Evolutionary conservation across 1,284 basidiomycete species (phyloP).

Genomic region (Pseudozyma pruni): DNA sequence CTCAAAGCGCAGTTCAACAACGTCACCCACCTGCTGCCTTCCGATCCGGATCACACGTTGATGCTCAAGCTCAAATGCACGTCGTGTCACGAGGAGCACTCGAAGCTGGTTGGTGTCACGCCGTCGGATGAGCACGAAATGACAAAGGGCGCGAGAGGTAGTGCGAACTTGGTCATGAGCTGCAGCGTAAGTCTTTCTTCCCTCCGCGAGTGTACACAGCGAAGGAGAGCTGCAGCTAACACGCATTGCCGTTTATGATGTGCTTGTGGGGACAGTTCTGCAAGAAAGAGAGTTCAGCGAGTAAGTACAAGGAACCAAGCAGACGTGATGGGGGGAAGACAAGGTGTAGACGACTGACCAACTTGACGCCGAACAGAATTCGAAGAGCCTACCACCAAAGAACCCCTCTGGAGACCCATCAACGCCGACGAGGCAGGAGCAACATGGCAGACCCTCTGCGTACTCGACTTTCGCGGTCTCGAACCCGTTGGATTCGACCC

Average conservation of each 20-base stretch:
- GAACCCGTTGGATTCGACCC: constrained; percentile 54
- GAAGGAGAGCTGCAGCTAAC: neutral
- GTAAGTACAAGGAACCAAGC: too few species aligned
- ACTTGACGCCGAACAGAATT: too few species aligned
- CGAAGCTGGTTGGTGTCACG: constrained; percentile 57
- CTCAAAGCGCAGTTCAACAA: constrained; percentile 59
- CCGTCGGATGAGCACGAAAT: constrained; percentile 54
- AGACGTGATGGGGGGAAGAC: neutral
- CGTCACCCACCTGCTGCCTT: constrained; percentile 55
- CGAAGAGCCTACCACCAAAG: constrained; percentile 58
- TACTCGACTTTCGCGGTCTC: constrained; percentile 63
- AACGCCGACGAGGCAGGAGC: constrained; percentile 26
- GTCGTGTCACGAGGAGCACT: constrained; percentile 63
- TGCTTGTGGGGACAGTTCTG: too few species aligned
- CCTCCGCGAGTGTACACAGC: too few species aligned
- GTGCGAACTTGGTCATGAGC: constrained; percentile 61
- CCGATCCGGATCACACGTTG: constrained; percentile 55
- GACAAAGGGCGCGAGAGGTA: constrained; percentile 54
- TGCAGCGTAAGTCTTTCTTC: too few species aligned
- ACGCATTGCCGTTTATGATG: constrained; percentile 2
- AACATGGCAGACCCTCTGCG: constrained; percentile 57
- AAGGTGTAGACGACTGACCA: neutral
- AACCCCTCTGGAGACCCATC: constrained; percentile 50
- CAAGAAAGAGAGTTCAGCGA: constrained; percentile 54
- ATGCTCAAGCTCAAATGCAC: constrained; percentile 62